phyloP scores from a whole-genome alignment of 768 basidiomycete species.

The Hypsizygus marmoreus region DNA sequence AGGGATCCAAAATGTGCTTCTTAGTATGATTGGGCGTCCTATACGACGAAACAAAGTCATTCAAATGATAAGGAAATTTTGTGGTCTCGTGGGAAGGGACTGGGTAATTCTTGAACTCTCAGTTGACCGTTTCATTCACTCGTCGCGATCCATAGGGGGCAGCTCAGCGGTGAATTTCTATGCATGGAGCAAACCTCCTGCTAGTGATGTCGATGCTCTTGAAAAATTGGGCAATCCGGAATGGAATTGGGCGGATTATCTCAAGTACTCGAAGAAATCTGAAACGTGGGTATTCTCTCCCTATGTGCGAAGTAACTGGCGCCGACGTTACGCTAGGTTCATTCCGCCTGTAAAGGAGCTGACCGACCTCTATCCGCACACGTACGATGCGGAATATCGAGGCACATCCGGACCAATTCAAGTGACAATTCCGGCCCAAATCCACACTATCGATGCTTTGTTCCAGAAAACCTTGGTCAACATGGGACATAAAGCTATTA shows the following conservation, averaged over 20 bases:
- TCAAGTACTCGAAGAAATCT: constrained; percentile 35
- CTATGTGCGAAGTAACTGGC: no score
- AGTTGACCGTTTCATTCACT: constrained; percentile 14
- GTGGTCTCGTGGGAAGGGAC: constrained; percentile 35
- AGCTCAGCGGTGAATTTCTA: constrained; percentile 45
- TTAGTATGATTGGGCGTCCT: constrained; percentile 41
- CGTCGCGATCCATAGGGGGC: constrained; percentile 33
- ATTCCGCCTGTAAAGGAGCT: constrained; percentile 27
- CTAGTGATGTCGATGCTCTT: constrained; percentile 28
- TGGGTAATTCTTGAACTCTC: constrained; percentile 21
- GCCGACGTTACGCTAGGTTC: no score
- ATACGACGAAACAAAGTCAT: constrained; percentile 28
- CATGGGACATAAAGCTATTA: constrained; percentile 22
- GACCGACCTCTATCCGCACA: constrained; percentile 26
- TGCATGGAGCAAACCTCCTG: constrained; percentile 29
- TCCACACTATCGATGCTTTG: constrained; percentile 26
- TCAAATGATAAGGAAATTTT: constrained; percentile 24
- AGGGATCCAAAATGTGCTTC: no score
- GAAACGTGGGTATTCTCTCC: no score
- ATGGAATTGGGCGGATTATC: constrained; percentile 49
- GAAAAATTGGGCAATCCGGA: constrained; percentile 52
- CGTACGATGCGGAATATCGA: constrained; percentile 22
- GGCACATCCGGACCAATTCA: constrained; percentile 31
- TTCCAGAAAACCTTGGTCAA: constrained; percentile 27
- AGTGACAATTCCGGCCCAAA: constrained; percentile 26